phyloP scores from a whole-genome alignment of 768 basidiomycete species.

The Candolleomyces aberdarensis region DNA sequence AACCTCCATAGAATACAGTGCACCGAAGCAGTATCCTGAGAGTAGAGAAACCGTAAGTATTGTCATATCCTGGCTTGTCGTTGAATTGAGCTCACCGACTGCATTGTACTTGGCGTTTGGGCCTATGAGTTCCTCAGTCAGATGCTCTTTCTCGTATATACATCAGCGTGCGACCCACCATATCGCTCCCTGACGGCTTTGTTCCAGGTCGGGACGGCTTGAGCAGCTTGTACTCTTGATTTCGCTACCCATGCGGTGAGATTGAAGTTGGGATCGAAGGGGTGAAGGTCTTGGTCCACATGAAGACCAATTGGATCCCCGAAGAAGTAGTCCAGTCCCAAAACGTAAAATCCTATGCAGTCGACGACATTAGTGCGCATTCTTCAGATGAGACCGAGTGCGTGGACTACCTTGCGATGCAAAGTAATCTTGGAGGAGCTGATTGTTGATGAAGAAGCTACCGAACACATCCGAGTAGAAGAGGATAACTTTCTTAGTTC shows the following conservation, averaged over 20 bases:
- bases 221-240: slow-evolving; percentile 30
- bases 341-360: slow-evolving; percentile 48
- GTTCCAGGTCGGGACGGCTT: slow-evolving; percentile 48
- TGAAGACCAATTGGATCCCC: slow-evolving; percentile 48
- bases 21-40: slow-evolving; percentile 56
- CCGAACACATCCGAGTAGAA: slow-evolving; percentile 60
- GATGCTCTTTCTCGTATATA: not conserved
- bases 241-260: slow-evolving; percentile 39
- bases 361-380: not conserved
- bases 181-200: slow-evolving; percentile 46
- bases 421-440: slow-evolving; percentile 62
- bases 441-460: slow-evolving; percentile 54
- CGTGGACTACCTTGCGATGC: slow-evolving; percentile 47
- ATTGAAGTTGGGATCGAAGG: slow-evolving; percentile 32
- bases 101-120: slow-evolving; percentile 37
- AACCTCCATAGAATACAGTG: slow-evolving; percentile 46
- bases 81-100: slow-evolving; percentile 14
- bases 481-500: slow-evolving; percentile 45
- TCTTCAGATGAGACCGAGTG: not conserved
- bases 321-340: slow-evolving; percentile 63
- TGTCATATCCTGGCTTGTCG: not conserved
- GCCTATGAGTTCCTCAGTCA: slow-evolving; percentile 8
- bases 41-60: not conserved
- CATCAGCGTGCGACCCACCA: slow-evolving; percentile 27
- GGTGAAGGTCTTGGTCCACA: slow-evolving; percentile 5